Evolutionary conservation across 129 eudicot genomes (phyloP).

Genomic region (Flaveria robusta): DNA sequence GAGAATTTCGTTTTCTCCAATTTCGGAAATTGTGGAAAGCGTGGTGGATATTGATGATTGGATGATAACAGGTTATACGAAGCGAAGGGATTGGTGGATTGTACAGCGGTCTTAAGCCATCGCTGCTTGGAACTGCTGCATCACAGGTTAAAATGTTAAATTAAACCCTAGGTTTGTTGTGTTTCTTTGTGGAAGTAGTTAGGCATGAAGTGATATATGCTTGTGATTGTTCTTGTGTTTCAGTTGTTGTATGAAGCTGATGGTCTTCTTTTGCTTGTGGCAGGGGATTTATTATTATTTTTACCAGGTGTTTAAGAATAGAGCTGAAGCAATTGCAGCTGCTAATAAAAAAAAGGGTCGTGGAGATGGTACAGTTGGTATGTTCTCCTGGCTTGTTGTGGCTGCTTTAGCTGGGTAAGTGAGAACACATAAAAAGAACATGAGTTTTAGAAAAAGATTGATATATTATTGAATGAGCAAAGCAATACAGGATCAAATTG

Average conservation of each 20-base stretch:
- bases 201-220: background rate
- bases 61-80: slow-evolving; percentile 56
- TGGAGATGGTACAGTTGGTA: slow-evolving; percentile 93
- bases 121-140: slow-evolving; percentile 92
- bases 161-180: too few species aligned
- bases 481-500: background rate
- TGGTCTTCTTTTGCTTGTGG: slow-evolving; percentile 33
- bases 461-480: slow-evolving; percentile 2
- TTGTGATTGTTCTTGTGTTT: background rate
- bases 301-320: slow-evolving; percentile 92
- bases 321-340: slow-evolving; percentile 85
- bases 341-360: slow-evolving; percentile 62
- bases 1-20: background rate
- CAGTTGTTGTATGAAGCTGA: slow-evolving; percentile 14
- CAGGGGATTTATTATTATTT: slow-evolving; percentile 93
- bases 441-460: background rate
- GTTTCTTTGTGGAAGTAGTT: background rate
- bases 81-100: slow-evolving; percentile 89
- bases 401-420: slow-evolving; percentile 97
- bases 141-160: slow-evolving; percentile 64
- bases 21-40: slow-evolving; percentile 1
- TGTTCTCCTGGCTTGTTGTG: slow-evolving; percentile 88
- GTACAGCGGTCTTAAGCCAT: slow-evolving; percentile 98
- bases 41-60: background rate
- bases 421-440: background rate